These are phyloP conservation scores for Neurospora sp. DNA, from an alignment of 495 filamentous ascomycete species.

Conservation along the genomic window DNA sequence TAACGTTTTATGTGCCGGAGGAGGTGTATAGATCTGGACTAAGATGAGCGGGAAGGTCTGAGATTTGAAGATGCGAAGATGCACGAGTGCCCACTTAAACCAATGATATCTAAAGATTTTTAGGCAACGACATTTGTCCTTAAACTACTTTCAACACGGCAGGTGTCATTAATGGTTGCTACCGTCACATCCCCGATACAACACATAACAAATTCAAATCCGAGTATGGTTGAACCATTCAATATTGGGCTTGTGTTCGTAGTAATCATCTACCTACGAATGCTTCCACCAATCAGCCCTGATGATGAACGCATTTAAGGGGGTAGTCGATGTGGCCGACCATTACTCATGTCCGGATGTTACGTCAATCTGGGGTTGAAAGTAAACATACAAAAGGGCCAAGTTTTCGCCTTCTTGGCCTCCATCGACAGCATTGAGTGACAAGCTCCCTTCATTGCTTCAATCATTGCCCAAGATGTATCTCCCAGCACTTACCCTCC, in stretches of 20 bases:
- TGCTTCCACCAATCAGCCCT: background rate
- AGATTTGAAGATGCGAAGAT: background rate
- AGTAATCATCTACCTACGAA: background rate
- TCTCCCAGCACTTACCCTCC: background rate
- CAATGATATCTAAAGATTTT: background rate
- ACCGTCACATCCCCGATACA: background rate
- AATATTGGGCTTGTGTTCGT: background rate
- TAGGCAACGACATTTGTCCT: background rate
- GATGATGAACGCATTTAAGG: background rate
- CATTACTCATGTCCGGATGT: background rate
- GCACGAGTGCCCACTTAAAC: background rate
- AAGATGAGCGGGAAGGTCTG: background rate
- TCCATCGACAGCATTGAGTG: background rate
- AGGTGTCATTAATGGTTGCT: background rate
- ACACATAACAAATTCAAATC: background rate
- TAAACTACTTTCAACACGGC: background rate
- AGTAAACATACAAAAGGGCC: background rate
- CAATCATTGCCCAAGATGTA: slow-evolving; percentile 1
- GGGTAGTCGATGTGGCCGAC: background rate
- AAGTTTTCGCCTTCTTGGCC: background rate
- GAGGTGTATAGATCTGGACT: background rate
- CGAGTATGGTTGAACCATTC: background rate
- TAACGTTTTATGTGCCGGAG: no score
- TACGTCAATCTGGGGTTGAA: background rate
- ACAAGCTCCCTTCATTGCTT: background rate